Conservation (phyloP, 768 basidiomycete genomes). For the Tephrocybe rancida region DNA sequence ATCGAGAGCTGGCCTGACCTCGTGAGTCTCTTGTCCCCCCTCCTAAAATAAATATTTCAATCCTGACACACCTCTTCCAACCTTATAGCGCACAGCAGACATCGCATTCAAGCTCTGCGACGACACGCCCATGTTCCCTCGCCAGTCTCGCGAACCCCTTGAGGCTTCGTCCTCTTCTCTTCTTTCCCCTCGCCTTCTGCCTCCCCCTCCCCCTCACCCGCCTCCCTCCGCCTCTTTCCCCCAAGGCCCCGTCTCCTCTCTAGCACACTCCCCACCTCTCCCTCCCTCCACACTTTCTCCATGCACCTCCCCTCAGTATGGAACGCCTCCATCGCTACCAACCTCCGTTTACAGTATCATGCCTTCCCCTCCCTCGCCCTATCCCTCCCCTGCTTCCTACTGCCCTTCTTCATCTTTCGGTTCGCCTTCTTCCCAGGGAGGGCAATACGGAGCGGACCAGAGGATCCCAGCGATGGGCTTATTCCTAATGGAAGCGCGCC, state of each 20-base stretch:
- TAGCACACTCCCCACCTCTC: conserved; percentile 45
- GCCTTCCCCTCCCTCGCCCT: conserved; percentile 24
- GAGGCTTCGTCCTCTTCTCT: conserved; percentile 14
- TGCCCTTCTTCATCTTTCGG: not conserved
- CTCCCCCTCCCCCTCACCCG: conserved; percentile 12
- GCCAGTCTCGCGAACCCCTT: conserved; percentile 16
- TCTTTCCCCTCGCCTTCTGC: conserved; percentile 8
- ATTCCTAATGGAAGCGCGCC: conserved; percentile 59
- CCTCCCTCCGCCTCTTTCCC: conserved; percentile 34
- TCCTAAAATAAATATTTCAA: not conserved
- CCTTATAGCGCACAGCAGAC: conserved; percentile 56
- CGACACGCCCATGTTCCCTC: conserved; percentile 31
- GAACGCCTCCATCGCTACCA: conserved; percentile 53
- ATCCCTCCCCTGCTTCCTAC: conserved; percentile 17
- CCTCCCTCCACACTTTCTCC: conserved; percentile 46
- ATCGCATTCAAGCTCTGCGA: conserved; percentile 60
- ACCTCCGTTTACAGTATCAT: conserved; percentile 52
- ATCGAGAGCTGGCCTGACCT: conserved; percentile 45
- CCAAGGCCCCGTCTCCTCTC: too few species aligned
- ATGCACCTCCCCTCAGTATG: conserved; percentile 59
- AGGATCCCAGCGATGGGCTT: conserved; percentile 51
- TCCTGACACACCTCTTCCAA: not conserved
- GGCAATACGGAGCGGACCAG: not conserved
- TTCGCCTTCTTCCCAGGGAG: not conserved
- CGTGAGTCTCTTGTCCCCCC: conserved; percentile 40